Percentiles rank a stretch among this genome's conserved stretches.
Evolutionary conservation across 495 filamentous ascomycete species (phyloP).

Genomic region (Aspergillus carlsbadensis): DNA sequence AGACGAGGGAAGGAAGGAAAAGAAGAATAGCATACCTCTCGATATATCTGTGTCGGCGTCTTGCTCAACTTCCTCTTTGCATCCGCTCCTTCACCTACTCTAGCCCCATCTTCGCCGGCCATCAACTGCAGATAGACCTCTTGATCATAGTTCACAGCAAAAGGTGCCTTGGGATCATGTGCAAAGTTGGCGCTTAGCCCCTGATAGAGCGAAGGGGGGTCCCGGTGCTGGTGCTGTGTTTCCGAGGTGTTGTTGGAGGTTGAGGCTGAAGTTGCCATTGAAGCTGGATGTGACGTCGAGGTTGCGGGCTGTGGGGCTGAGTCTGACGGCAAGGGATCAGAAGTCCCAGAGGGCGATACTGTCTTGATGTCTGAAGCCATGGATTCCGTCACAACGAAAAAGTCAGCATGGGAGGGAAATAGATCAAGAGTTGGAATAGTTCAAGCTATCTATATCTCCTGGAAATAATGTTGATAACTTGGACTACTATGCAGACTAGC

Average conservation of each 20-base stretch:
- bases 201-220: slow-evolving; percentile 7
- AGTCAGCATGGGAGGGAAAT: too few species aligned
- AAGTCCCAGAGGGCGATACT: neutral
- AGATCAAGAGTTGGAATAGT: too few species aligned
- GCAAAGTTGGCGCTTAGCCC: slow-evolving; percentile 24
- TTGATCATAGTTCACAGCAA: slow-evolving; percentile 29
- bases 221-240: neutral
- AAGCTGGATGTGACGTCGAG: too few species aligned
- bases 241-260: neutral
- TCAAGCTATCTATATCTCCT: too few species aligned
- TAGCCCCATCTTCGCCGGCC: slow-evolving; percentile 11
- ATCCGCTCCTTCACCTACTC: neutral
- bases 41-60: slow-evolving; percentile 31
- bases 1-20: neutral
- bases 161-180: slow-evolving; percentile 16
- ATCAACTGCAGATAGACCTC: slow-evolving; percentile 31
- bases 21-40: slow-evolving; percentile 31
- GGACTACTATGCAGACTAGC: too few species aligned
- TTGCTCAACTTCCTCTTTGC: slow-evolving; percentile 15
- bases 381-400: too few species aligned
- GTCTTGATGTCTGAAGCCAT: neutral
- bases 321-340: neutral
- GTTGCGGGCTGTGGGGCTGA: neutral
- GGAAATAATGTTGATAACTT: too few species aligned
- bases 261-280: neutral